Conservation (phyloP, 1,284 basidiomycete species). For the Phaffia rhodozyma region DNA sequence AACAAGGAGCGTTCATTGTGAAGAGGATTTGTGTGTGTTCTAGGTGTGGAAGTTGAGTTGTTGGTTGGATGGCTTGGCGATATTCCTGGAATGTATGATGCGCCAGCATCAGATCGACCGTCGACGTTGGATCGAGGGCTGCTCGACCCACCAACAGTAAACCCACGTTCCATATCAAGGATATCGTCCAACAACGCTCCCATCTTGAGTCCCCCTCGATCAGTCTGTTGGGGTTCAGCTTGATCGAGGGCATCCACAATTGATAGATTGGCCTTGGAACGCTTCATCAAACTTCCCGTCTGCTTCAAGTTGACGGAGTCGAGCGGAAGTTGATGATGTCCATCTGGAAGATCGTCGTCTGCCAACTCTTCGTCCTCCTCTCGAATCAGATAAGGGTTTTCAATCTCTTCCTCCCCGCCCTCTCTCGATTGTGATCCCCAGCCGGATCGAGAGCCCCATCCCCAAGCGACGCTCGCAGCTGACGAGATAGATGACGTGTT, state of each 20-base stretch:
- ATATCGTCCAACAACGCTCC: slow-evolving; percentile 35
- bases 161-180: slow-evolving; percentile 35
- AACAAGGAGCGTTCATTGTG: background rate
- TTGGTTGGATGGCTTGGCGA: background rate
- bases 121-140: no score
- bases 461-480: background rate
- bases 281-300: background rate
- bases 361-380: slow-evolving; percentile 4
- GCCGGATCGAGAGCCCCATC: slow-evolving; percentile 4
- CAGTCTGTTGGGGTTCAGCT: background rate
- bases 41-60: background rate
- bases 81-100: background rate
- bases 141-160: slow-evolving; percentile 22
- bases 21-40: no score
- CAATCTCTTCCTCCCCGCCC: slow-evolving; percentile 2
- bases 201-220: slow-evolving; percentile 28
- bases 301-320: background rate
- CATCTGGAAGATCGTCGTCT: slow-evolving; percentile 6
- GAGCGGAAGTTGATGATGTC: slow-evolving; percentile 2
- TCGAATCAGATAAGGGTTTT: background rate
- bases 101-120: background rate
- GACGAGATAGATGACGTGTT: slow-evolving; percentile 7
- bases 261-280: no score
- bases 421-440: background rate
- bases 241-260: no score